Base-by-base conservation (phyloP, 1,139 yeast species). In the Ogataea hybrid region DNA sequence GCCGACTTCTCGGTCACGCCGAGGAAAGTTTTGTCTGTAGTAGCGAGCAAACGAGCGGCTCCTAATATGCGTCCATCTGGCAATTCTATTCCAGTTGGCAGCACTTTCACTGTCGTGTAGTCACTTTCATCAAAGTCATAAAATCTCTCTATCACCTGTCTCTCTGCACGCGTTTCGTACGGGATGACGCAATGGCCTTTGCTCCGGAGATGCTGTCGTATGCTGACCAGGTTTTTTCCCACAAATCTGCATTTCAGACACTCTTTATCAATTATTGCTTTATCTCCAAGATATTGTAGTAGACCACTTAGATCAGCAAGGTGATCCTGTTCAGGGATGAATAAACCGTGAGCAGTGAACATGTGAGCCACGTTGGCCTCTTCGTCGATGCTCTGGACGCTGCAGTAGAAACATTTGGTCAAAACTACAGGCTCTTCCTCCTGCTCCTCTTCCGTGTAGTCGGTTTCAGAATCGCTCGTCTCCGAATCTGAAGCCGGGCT, bases 171-270 rank as follows among this genome's bases (percentile, higher is more conserved):
- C 3, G 72, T 64, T 46, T 77, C 82, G 53, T 72, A 77, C 0
- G 82, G 83, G 17, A 77, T 57, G 33, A 64, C 67, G 49, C 81
- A 75, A 52, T 77, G 83, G 0, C 81, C 81, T 55, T 77, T 77
- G 7, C 74, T 64, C 6, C 48, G 37, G 48, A 74, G 61, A 54
- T 77, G 83, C 48, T 75, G 82, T 48, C 82, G 65, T 1, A 77
- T 65, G 53, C 81, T 70, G 42, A 68, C 68, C 42, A 76, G 56
- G 46, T 65, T 72, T 44, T 62, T 73, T 2, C 81, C 81, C 31
- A 63, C 61, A 49, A 73, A 77, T 2, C 79, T 80, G 61, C 83
- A 77, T 12, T 68, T 73, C 20, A 76, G 57, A 54, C 83, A 77
- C 46, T 70, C 76, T 44, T 68, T 62, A 42, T 75, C 77, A 4